Conservation (phyloP, 1,139 yeast species). For the Kurtzmaniella natalensis region DNA sequence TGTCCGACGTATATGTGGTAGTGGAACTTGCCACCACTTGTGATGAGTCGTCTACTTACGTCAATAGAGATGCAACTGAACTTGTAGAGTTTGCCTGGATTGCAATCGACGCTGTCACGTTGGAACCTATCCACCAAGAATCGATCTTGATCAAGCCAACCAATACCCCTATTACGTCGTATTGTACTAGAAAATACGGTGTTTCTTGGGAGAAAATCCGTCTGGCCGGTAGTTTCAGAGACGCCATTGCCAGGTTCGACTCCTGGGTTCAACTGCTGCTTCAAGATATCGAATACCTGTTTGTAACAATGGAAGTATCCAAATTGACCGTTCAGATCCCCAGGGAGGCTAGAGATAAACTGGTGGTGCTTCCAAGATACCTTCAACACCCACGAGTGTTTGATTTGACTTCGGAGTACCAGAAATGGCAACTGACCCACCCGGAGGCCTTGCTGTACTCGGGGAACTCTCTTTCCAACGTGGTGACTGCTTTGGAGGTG, state of each 20-base stretch:
- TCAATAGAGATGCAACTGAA: slow-evolving; percentile 62
- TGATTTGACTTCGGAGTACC: slow-evolving; percentile 70
- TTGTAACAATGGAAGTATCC: slow-evolving; percentile 65
- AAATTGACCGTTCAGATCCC: slow-evolving; percentile 73
- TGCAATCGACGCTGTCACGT: slow-evolving; percentile 35
- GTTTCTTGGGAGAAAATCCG: slow-evolving; percentile 65
- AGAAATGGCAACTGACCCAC: slow-evolving; percentile 61
- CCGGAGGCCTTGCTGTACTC: slow-evolving; percentile 58
- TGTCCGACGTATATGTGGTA: slow-evolving; percentile 62
- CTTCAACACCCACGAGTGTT: slow-evolving; percentile 73
- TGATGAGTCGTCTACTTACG: slow-evolving; percentile 58
- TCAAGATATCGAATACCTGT: slow-evolving; percentile 51
- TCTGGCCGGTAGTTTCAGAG: slow-evolving; percentile 50
- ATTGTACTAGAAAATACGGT: slow-evolving; percentile 49
- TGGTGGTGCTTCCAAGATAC: slow-evolving; percentile 66
- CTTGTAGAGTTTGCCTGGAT: slow-evolving; percentile 66
- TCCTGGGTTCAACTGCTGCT: slow-evolving; percentile 41
- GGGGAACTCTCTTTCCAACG: slow-evolving; percentile 45
- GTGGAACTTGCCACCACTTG: slow-evolving; percentile 64
- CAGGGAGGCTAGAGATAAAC: slow-evolving; percentile 77
- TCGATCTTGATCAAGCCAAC: slow-evolving; percentile 56
- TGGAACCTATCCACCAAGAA: slow-evolving; percentile 33
- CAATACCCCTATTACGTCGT: slow-evolving; percentile 64
- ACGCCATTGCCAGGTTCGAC: slow-evolving; percentile 56
- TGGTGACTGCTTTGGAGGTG: slow-evolving; percentile 58